phyloP scores from a whole-genome alignment of 2,329 filamentous ascomycete species.

The Fusarium lyarnte region DNA sequence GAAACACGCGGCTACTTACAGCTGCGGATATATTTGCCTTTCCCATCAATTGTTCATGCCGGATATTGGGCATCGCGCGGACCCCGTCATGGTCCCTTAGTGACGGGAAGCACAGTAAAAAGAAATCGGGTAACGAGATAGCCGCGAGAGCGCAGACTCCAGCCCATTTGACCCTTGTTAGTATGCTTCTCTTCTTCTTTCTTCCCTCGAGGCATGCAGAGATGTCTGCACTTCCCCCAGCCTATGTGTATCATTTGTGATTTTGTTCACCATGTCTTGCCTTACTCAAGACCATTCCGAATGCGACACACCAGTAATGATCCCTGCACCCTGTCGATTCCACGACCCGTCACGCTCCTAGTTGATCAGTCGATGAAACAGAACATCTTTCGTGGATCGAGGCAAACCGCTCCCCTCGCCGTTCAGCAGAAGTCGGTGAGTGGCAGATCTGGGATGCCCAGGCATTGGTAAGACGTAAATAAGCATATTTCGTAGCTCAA shows the following conservation, averaged over 20 bases:
- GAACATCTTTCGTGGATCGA: constrained; percentile 4
- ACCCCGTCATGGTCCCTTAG: constrained; percentile 12
- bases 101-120: constrained; percentile 21
- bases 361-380: constrained; percentile 15
- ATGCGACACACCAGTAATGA: constrained; percentile 21
- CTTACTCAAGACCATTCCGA: constrained; percentile 16
- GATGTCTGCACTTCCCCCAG: constrained; percentile 4
- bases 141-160: constrained; percentile 30
- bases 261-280: constrained; percentile 19
- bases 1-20: constrained; percentile 40
- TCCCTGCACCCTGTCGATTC: constrained; percentile 14
- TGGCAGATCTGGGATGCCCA: constrained; percentile 17
- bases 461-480: constrained; percentile 28
- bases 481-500: constrained; percentile 48
- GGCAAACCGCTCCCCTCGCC: constrained; percentile 3
- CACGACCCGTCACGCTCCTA: constrained; percentile 18
- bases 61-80: constrained; percentile 17
- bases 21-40: constrained; percentile 21
- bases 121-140: constrained; percentile 22
- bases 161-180: constrained; percentile 21
- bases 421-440: constrained; percentile 18
- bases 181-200: not conserved
- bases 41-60: constrained; percentile 22
- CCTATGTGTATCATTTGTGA: constrained; percentile 4
- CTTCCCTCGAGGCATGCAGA: not conserved